Percentiles rank a stretch among this genome's conserved stretches.
Conservation (phyloP, 2,329 filamentous ascomycete species). For the Diaporthe citrichinensis region DNA sequence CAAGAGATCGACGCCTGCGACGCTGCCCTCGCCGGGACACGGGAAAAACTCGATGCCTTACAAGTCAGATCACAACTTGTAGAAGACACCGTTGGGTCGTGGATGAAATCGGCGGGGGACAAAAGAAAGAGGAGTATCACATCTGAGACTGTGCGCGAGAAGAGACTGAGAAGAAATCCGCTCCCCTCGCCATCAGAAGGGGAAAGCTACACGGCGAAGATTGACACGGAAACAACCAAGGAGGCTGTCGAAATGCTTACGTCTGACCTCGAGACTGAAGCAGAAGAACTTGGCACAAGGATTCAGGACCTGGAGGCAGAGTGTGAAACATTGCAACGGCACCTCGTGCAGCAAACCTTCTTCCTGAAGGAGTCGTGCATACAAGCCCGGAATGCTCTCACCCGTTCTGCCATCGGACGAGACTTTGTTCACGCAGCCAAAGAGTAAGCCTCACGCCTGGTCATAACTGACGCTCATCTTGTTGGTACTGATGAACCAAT, state of each 20-base stretch:
- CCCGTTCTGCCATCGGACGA: neutral
- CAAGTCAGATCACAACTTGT: neutral
- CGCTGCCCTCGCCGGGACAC: neutral
- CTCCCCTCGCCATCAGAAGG: neutral
- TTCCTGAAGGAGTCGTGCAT: neutral
- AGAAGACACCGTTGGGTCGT: neutral
- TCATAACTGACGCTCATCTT: neutral
- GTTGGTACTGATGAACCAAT: neutral
- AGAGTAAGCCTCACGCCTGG: neutral
- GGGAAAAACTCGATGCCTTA: neutral
- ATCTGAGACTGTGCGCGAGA: neutral
- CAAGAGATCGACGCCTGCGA: neutral
- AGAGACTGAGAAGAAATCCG: neutral
- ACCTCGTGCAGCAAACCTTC: neutral
- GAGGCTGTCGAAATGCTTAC: neutral
- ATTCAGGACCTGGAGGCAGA: neutral
- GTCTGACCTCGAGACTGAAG: neutral
- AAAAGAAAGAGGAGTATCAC: neutral
- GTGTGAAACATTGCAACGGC: neutral
- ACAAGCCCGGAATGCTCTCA: neutral
- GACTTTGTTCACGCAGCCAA: neutral
- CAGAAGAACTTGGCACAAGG: neutral
- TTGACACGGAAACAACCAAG: neutral
- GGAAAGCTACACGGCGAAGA: neutral
- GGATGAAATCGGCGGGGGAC: neutral